Evolutionary conservation across 768 basidiomycete species (phyloP), one percentile per base, ranked within the genome.

Genomic region (Asterophora lycoperdoides): DNA sequence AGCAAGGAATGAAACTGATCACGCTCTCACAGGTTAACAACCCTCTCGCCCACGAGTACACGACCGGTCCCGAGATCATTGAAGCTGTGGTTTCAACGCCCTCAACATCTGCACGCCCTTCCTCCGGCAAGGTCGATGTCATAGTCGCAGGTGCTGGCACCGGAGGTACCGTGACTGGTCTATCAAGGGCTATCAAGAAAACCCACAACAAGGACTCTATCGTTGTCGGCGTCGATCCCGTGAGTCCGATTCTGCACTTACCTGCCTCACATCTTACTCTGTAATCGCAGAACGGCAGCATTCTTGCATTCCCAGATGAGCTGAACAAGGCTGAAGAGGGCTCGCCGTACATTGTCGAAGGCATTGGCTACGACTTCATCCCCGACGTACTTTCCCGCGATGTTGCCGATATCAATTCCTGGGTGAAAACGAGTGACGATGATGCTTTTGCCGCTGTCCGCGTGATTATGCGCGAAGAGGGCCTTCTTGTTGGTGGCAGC

Each of bases 291-390:
- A 77, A 81, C 65, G 95, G 95, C 35, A 96, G 93, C 57, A 79
- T 95, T 48, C 81, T 98, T 26, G 93, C 93, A 0, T 51, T 73
- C 26, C 89, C 92, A 0, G 78, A 82, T 34, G 53, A 61, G 14
- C 70, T 93, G 41, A 93, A 93, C 59, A 63, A 61, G 1, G 68
- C 64, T 17, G 78, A 69, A 43, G 66, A 64, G 35, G 83, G 78
- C 8, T 60, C 58, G 20, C 67, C 70, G 44, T 98, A 97, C 59
- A 64, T 83, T 43, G 83, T 97, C 17, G 96, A 99, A 64, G 96
- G 96, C n/a, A 98, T 97, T 46, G 96, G 96, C 20, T 93, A 93
- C 57, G 92, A 95, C 65, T 95, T 95, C 62, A 62, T 95, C 38
- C 94, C 95, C 0, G 79, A 89, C 36, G 94, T 94, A 1, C 76